Percentiles rank a stretch among this genome's conserved stretches.
phyloP scores from a whole-genome alignment of 2,329 filamentous ascomycete species.

The Bipolaris cookei region DNA sequence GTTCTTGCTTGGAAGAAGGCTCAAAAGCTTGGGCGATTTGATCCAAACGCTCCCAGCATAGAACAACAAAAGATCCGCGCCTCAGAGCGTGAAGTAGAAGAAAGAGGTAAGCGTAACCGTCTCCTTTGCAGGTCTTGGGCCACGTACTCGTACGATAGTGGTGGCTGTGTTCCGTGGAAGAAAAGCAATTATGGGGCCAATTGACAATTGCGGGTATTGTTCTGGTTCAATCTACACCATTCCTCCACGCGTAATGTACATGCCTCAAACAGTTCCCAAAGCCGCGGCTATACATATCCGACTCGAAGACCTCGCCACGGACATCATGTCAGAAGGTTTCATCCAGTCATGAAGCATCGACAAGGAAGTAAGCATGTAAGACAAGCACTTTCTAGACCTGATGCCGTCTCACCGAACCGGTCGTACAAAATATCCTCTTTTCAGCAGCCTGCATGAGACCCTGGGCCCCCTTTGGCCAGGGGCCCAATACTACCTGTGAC shows the following conservation, averaged over 20 bases:
- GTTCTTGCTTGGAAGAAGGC: slow-evolving; percentile 94
- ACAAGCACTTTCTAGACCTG: slow-evolving; percentile 6
- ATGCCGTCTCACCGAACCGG: slow-evolving; percentile 7
- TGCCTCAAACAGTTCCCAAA: slow-evolving; percentile 29
- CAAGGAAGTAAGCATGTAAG: slow-evolving; percentile 7
- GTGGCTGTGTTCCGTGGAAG: slow-evolving; percentile 19
- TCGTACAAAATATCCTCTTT: slow-evolving; percentile 19
- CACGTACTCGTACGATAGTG: slow-evolving; percentile 25
- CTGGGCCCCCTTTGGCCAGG: slow-evolving; percentile 20
- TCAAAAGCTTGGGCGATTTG: slow-evolving; percentile 95
- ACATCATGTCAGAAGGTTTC: slow-evolving; percentile 18
- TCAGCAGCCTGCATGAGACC: slow-evolving; percentile 27
- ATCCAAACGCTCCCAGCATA: slow-evolving; percentile 77
- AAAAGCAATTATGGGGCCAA: slow-evolving; percentile 25
- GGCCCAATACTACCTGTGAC: slow-evolving; percentile 11
- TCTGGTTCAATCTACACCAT: slow-evolving; percentile 13
- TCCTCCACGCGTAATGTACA: slow-evolving; percentile 11
- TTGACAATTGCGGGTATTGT: slow-evolving; percentile 13
- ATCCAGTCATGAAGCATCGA: slow-evolving; percentile 27
- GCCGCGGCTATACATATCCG: slow-evolving; percentile 25
- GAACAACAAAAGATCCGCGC: slow-evolving; percentile 75
- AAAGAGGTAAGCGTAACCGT: slow-evolving; percentile 61
- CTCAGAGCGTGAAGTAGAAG: slow-evolving; percentile 71
- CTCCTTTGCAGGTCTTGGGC: slow-evolving; percentile 20
- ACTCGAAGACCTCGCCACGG: slow-evolving; percentile 1